A percentile compares a stretch with the other conserved stretches of the same genome.
Evolutionary conservation across 2,329 filamentous ascomycete species (phyloP).

Genomic region (Trichoderma koningii): DNA sequence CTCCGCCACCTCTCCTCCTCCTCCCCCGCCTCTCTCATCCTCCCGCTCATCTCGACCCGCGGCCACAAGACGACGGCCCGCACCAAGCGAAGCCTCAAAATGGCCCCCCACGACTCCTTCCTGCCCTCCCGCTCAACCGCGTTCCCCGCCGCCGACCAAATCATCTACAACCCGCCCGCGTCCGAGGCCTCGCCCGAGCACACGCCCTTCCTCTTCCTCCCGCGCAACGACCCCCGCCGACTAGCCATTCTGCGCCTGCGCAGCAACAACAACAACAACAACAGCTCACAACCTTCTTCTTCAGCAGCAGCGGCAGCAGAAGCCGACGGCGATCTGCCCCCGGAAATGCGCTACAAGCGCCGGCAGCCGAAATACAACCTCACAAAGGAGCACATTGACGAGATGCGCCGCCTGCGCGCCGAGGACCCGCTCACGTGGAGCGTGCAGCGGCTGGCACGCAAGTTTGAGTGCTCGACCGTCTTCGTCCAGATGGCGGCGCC

Average conservation of each 20-base stretch:
- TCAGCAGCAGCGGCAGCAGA: neutral
- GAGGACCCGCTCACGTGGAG: conserved; percentile 59
- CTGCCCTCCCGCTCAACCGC: conserved; percentile 43
- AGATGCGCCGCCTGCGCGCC: conserved; percentile 59
- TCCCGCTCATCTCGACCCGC: conserved; percentile 38
- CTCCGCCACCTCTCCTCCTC: conserved; percentile 30
- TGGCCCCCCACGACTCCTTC: conserved; percentile 64
- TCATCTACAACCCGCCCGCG: conserved; percentile 61
- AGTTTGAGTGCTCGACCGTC: conserved; percentile 57
- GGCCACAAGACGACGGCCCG: conserved; percentile 56
- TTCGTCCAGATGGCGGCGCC: conserved; percentile 62
- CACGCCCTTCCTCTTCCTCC: conserved; percentile 68
- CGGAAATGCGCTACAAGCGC: conserved; percentile 40
- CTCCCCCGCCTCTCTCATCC: neutral
- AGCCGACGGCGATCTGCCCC: conserved; percentile 37
- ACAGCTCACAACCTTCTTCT: neutral
- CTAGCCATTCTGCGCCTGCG: conserved; percentile 50
- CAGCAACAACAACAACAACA: conserved; percentile 31
- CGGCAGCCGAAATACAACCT: conserved; percentile 54
- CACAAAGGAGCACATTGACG: conserved; percentile 56
- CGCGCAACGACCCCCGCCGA: conserved; percentile 57
- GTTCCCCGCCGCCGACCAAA: conserved; percentile 41
- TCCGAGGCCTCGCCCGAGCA: conserved; percentile 60
- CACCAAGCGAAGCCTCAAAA: conserved; percentile 59
- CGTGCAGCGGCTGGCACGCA: conserved; percentile 53